Base-by-base conservation (phyloP, 371 early-diverging fungal species). In the Rhizomucor miehei region DNA sequence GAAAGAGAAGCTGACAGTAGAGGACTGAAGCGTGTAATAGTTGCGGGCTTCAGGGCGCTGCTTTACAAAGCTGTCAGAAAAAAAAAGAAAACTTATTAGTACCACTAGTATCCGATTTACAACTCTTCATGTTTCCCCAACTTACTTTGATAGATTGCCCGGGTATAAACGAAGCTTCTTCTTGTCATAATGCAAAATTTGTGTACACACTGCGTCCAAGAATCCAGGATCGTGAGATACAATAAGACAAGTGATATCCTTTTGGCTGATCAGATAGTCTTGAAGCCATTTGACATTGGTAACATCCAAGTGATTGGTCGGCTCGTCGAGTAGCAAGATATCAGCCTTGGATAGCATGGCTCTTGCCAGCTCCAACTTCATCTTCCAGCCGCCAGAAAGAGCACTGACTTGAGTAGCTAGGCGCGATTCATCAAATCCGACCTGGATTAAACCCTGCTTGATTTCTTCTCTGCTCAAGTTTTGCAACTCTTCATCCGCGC, bases 191-290 rank as follows among this genome's bases (percentile, higher is more conserved):
- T 92, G 92, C 48, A 91, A 68, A 53, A 91, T 91, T 60, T 90
- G 76, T 21, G 89, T 90, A 71, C 89, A 89, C 6, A 89, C 88
- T 38, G 82, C 84, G 77, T 94, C 90, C 58, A 94, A 73, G 76
- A 99, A 88, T 48, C 96, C 88, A 81, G 99, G 94, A 76, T 99
- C 99, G 92, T 99, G 99, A 64, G 93, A 93, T 3, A 99, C 99
- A 56, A 99, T 85, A 24, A 99, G 94, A 46, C 98, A 93, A 37
- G 96, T 98, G 29, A 99, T 98, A 54, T 91, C 80, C 70, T 87
- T 95, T 54, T 81, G 77, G 69, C 93, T 91, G 72, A 97, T 91
- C 46, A 97, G 89, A 83, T 65, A 98, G 11, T 93, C 88, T 43
- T 95, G 95, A 54, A 99, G 77, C 54, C 97, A 91, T 70, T 98